Conservation (phyloP, 345 rosid genomes). For the Salix caprea region DNA sequence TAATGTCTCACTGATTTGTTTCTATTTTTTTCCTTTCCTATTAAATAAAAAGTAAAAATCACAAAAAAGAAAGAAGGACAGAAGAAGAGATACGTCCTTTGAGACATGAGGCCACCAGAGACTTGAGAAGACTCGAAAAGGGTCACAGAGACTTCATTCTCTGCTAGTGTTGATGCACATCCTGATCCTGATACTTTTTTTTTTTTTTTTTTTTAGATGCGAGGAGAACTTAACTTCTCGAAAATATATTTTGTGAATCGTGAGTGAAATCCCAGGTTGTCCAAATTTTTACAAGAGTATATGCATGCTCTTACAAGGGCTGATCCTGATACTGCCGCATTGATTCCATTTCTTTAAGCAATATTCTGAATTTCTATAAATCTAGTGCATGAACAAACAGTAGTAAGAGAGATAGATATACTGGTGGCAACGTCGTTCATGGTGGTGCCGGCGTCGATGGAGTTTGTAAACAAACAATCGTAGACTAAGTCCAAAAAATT, state of each 20-base stretch:
- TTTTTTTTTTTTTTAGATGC: no score
- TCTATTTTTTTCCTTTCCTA: not conserved
- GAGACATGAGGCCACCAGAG: conserved; percentile 90
- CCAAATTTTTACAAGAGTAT: no score
- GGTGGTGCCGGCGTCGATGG: not conserved
- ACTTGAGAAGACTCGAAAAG: conserved; percentile 78
- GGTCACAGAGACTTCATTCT: conserved; percentile 65
- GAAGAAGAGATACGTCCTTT: conserved; percentile 51
- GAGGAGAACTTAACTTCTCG: rapidly evolving
- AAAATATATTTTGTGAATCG: no score
- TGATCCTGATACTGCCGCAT: conserved; percentile 63
- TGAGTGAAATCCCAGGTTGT: no score
- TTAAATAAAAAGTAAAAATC: not conserved
- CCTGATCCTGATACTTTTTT: conserved; percentile 64
- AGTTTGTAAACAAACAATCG: not conserved
- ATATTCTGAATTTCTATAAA: not conserved
- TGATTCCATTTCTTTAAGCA: not conserved
- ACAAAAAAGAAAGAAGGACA: not conserved
- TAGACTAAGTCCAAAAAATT: no score
- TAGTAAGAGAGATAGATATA: not conserved
- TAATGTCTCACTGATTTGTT: not conserved
- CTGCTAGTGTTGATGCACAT: conserved; percentile 77
- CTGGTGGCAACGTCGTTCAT: conserved; percentile 40
- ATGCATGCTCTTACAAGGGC: not conserved
- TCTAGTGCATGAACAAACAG: not conserved